Evolutionary conservation across 1,139 yeast species (phyloP), one percentile per base, ranked within the genome.

Genomic region (Blastobotrys proliferans): DNA sequence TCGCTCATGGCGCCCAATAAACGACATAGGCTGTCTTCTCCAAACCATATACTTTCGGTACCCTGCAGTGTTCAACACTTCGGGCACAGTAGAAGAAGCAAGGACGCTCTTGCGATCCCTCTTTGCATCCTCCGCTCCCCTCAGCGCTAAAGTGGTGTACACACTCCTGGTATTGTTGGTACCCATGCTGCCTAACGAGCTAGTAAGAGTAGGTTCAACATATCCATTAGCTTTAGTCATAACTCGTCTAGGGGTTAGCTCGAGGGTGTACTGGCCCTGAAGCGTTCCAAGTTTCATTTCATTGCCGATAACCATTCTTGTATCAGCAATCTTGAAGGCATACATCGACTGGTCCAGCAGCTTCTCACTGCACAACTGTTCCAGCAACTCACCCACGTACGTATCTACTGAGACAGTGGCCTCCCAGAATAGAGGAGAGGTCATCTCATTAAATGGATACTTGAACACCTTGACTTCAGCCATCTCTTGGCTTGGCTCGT

Each of bases 21-120:
- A 82, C 0, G 94, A 81, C 70, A 90, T 79, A 40, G 81, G 87
- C 57, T 88, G 92, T 48, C 94, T 77, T 53, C 97, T 74, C 85
- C 88, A 86, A 1, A 92, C 95, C 32, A 78, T 82, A 77, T 90
- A 78, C 51, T 73, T 76, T 50, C 73, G 64, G 48, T 68, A 67
- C 6, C 69, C 67, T 9, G 61, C 51, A 37, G 54, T 46, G 16
- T 48, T 46, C 14, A 46, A 29, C 6, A 38, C 44, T n/a, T 44
- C 47, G 9, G 47, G 52, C 8, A 43, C 31, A 21, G 36, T 14
- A 11, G 47, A 40, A 22, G 29, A 35, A 19, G 32, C 39, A 14
- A 32, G 38, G 24, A 28, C 20, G 11, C 24, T 13, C 21, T 34
- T 34, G 8, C 38, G 20, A 26, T 38, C 41, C 11, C 42, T 38